Base-by-base conservation (phyloP, 768 basidiomycete species). In the Auriscalpium vulgare region DNA sequence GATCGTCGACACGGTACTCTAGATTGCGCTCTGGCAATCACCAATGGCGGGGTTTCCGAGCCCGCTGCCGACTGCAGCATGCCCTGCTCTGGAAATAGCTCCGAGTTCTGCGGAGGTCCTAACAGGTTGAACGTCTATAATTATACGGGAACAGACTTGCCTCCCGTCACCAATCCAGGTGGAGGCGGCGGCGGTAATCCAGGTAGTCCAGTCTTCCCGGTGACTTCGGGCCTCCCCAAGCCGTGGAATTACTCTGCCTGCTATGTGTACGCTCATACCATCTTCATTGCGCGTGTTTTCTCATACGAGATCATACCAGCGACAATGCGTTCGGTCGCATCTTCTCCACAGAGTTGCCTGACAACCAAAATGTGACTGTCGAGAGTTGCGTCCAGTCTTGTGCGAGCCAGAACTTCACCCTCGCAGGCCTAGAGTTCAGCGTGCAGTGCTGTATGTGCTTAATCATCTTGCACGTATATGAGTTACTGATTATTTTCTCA, bases 31-130 rank as follows among this genome's bases (percentile, higher is more conserved):
- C 65, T 70, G 2, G 58, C 69, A 21, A 68, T 84, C 58, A 65
- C 64, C 35, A 78, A 80, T 57, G 75, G 72, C 11, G 78, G 79
- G n/a, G 74, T 70, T 19, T 72, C 77, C 0, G 73, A 75, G 0
- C 60, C 77, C 0, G 68, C 74, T n/a, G 66, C 74, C 1, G 81
- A 79, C 49, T 92, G 89, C 64, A 76, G 74, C 62, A 88, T 87
- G 85, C 59, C 74, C 29, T 90, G 87, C 64, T 68, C 67, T 3
- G 87, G 86, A 11, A 83, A 85, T 56, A 69, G 67, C 43, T 73
- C 81, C 0, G 82, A 88, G 63, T 82, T 82, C 57, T 91, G 88
- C 60, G 88, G 88, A 19, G 88, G 88, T 37, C 84, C 87, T 0
- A 76, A 84, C 63, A 71, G 79, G 46, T 71, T 89, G 19, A 85